Conservation (phyloP, 495 filamentous ascomycete species). For the Parmelia sp. region DNA sequence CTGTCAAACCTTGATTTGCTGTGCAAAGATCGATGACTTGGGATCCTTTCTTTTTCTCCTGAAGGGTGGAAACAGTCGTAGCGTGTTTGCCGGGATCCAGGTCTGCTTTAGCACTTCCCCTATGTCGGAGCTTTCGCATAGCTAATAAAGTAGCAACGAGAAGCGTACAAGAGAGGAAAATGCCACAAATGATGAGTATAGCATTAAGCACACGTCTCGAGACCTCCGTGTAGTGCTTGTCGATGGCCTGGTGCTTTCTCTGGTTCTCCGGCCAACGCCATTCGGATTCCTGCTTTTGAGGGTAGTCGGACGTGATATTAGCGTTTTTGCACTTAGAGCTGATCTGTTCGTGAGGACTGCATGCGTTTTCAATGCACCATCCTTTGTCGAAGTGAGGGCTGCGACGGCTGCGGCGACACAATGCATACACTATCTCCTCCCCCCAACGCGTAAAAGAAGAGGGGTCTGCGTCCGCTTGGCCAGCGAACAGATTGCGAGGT, state of each 20-base stretch:
- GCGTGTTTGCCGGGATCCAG: neutral
- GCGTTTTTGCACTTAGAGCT: conserved; percentile 5
- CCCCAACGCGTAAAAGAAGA: neutral
- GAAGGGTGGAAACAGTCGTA: neutral
- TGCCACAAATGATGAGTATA: neutral
- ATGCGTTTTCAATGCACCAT: neutral
- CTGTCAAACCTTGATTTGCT: neutral
- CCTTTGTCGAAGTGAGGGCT: neutral
- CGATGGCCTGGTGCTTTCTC: neutral
- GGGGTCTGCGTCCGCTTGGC: neutral
- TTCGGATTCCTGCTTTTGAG: conserved; percentile 7
- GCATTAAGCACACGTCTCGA: neutral
- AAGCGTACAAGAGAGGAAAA: neutral
- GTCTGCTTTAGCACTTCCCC: neutral
- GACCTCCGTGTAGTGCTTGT: conserved; percentile 1
- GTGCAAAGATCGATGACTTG: neutral
- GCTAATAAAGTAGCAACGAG: neutral
- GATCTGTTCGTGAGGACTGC: conserved; percentile 1
- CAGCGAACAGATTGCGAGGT: neutral
- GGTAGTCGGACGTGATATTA: neutral
- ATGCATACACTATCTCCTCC: neutral
- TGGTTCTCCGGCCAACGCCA: conserved; percentile 13
- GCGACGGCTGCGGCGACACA: neutral
- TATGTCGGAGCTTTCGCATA: neutral
- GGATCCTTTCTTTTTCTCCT: neutral